phyloP scores from a whole-genome alignment of 2,329 filamentous ascomycete genomes.

The Scleromitrula shiraiana region DNA sequence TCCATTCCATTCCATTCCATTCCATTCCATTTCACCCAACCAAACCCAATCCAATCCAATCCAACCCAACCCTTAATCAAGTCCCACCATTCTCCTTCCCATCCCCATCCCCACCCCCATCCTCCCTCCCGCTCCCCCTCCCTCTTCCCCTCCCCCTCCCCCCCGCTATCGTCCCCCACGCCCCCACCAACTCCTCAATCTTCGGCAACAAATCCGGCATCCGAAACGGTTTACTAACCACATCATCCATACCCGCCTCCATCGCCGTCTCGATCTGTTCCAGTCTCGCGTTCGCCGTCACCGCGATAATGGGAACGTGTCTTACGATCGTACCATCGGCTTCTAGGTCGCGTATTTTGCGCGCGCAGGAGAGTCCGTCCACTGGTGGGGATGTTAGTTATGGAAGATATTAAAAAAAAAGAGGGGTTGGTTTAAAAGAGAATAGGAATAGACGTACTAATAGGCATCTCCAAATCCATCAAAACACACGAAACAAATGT shows the following conservation, averaged over 20 bases:
- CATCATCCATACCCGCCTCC: conserved; percentile 66
- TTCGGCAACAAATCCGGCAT: conserved; percentile 62
- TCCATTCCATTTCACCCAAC: background rate
- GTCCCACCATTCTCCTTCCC: background rate
- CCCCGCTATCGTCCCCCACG: background rate
- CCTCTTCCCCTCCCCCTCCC: background rate
- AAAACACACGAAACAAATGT: conserved; percentile 54
- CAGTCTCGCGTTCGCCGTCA: conserved; percentile 70
- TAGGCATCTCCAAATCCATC: conserved; percentile 77
- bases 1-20: background rate
- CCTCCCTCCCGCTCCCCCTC: background rate
- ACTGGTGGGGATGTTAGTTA: too few species aligned
- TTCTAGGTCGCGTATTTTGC: conserved; percentile 61
- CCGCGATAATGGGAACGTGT: conserved; percentile 72
- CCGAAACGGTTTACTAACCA: conserved; percentile 75
- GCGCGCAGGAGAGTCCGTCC: conserved; percentile 69
- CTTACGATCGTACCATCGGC: conserved; percentile 48
- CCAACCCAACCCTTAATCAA: background rate
- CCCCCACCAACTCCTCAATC: conserved; percentile 43
- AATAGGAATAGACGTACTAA: conserved; percentile 44
- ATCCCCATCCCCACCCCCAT: background rate
- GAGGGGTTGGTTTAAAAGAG: too few species aligned
- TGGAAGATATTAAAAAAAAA: too few species aligned
- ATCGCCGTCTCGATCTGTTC: conserved; percentile 68
- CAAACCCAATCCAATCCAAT: background rate